These are phyloP conservation scores for Ceratocystis lukuohia DNA, from an alignment of 2,329 filamentous ascomycete genomes.

Conservation along the genomic window DNA sequence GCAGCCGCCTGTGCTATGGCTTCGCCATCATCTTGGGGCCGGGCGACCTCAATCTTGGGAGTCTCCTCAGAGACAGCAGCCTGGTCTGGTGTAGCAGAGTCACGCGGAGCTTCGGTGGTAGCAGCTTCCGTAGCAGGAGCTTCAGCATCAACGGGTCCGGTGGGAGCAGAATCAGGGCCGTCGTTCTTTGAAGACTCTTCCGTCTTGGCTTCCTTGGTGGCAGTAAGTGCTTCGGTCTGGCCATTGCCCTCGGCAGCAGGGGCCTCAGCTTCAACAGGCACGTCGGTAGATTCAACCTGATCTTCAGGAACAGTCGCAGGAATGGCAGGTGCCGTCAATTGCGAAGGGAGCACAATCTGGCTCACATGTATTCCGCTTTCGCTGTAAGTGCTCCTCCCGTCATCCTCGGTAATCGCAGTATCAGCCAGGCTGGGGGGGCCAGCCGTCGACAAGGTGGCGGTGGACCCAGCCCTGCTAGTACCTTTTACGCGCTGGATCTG, in stretches of 20 bases:
- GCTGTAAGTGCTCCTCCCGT: constrained; percentile 64
- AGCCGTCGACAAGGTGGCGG: constrained; percentile 40
- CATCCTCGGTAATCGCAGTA: constrained; percentile 70
- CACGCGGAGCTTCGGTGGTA: neutral
- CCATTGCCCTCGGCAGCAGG: neutral
- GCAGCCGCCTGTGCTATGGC: constrained; percentile 11
- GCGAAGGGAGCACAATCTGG: constrained; percentile 48
- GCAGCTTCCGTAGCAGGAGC: neutral
- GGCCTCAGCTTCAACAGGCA: neutral
- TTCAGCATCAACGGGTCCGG: neutral
- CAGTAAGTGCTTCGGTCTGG: neutral
- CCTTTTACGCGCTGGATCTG: constrained; percentile 89
- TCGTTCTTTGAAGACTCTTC: neutral
- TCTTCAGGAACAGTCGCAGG: constrained; percentile 22
- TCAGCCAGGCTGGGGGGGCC: constrained; percentile 47
- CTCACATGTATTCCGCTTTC: constrained; percentile 75
- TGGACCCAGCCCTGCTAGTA: constrained; percentile 44
- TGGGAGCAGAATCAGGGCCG: neutral
- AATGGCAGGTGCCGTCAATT: constrained; percentile 30
- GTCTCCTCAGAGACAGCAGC: neutral
- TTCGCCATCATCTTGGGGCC: constrained; percentile 30
- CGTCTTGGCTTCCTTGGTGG: neutral
- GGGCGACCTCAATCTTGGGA: constrained; percentile 21
- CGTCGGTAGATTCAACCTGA: constrained; percentile 23
- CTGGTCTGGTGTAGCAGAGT: neutral